Base-by-base conservation (phyloP, 176 grass and related monocot genomes). In the Aechmea fasciata region DNA sequence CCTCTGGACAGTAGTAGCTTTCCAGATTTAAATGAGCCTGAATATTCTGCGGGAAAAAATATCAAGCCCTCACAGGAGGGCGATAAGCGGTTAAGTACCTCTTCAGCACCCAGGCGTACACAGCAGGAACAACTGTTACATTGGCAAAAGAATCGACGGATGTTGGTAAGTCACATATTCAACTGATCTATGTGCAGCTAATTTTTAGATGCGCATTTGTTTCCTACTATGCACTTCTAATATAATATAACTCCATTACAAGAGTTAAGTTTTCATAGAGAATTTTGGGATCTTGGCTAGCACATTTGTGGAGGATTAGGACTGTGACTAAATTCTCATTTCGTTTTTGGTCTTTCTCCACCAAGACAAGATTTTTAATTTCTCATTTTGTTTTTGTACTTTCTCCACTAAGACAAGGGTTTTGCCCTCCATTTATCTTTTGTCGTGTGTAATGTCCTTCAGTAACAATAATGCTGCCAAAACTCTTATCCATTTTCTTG, bases 121-220 rank as follows among this genome's bases (percentile, higher is more conserved):
- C 94, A 97, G 68, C 84, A 92, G 63, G 94, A 97, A 47, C 94
- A 97, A 84, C 80, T 97, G 64, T 88, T 83, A 78, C 89, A 99
- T 61, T 99, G 94, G 94, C 94, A 99, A 87, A 99, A 87, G 71
- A 99, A 99, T 61, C 84, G 94, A 14, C 79, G 94, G 14, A 93
- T 89, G 79, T 74, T 99, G 87, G 94, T 99, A 86, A 79, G 75
- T 77, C 25, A 10, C 23, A 77, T 74, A 65, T 29, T 50, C 63
- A 76, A 67, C 48, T 66, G 54, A 9, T 61, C 20, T 61, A 61
- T 10, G 15, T 19, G 17, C 20, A 61, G 20, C 13, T 61, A 19
- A 61, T 19, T 61, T 22, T 18, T 61, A 61, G 17, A 61, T 18
- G 15, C 9, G 3, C 33, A 8, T 41, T 41, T 41, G 33, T 7